Evolutionary conservation across 202 grass and related monocot species (phyloP), one percentile per base, ranked within the genome.

Genomic region (Schoenoplectus triqueter): DNA sequence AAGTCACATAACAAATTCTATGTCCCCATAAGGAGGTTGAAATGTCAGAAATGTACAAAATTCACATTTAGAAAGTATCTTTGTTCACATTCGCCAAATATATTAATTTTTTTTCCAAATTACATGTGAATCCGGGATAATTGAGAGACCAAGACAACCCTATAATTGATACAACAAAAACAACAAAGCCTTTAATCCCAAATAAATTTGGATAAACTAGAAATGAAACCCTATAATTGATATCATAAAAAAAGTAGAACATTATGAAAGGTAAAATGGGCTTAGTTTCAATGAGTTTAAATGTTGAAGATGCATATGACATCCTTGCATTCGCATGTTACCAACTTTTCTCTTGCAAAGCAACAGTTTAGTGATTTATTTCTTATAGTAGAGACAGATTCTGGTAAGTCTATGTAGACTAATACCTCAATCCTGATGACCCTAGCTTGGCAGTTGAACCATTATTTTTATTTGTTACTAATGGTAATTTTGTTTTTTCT

Each of bases 361-460:
- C 15, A 59, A 59, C 21, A 15, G 6, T 59, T 78, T 59, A 40
- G 21, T 78, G 52, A 78, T 77, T 77, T 13, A 13, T 59, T 78
- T 75, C 19, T 60, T 57, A 59, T 40, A n/a, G 14, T 57, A 2
- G 22, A 78, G 52, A 59, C 10, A 78, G 11, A 60, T 52, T 78
- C 54, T 60, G 21, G 6, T 60, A 55, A 51, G 31, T 31, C 31
- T 31, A 31, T 31, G 31, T 31, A 31, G 31, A 31, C 59, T 14
- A 60, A 59, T 17, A 77, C 52, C 51, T 60, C 19, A 78, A 78
- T 78, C 52, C 6, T 78, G 74, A 59, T 78, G 74, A 59, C 52
- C 22, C 42, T 59, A 78, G 52, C 51, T 41, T 59, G 74, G 21
- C 22, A 59, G 22, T 42, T n/a, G 50, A 76, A 50, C 3, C 10